A percentile compares a stretch with the other conserved stretches of the same genome.
phyloP scores from a whole-genome alignment of 108 stramenopile species.

The Fistulifera pelliculosa region DNA sequence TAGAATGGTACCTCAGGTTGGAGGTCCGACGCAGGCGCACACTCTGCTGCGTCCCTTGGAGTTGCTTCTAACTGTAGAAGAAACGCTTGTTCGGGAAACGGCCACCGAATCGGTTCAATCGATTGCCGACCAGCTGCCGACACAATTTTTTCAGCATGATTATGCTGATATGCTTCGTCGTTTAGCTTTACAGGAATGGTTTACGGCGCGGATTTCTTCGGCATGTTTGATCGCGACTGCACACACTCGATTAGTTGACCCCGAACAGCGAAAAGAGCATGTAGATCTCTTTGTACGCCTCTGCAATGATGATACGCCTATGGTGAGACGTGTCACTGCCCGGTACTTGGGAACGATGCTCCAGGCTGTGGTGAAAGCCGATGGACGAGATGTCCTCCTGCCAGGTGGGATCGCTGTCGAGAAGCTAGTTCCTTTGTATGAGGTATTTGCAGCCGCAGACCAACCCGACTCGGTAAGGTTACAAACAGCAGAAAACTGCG shows the following conservation, averaged over 20 bases:
- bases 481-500: constrained; percentile 88
- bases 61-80: constrained; percentile 81
- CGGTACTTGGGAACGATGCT: constrained; percentile 69
- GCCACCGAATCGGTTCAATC: constrained; percentile 44
- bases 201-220: constrained; percentile 92
- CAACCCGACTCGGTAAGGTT: constrained; percentile 93
- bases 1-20: constrained; percentile 53
- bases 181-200: constrained; percentile 91
- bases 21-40: constrained; percentile 42
- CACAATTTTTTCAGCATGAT: constrained; percentile 38
- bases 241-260: constrained; percentile 35
- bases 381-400: constrained; percentile 29
- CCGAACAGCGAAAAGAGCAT: constrained; percentile 29
- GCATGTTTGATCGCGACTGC: constrained; percentile 70
- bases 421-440: constrained; percentile 61
- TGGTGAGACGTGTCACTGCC: constrained; percentile 89
- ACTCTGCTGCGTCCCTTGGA: constrained; percentile 83
- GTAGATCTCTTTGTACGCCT: constrained; percentile 58
- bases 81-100: constrained; percentile 64
- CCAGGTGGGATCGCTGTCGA: constrained; percentile 34
- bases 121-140: constrained; percentile 40
- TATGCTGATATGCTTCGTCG: constrained; percentile 77
- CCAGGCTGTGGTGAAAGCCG: constrained; percentile 39
- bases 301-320: constrained; percentile 91
- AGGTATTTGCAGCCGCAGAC: constrained; percentile 80